phyloP scores from a whole-genome alignment of 75 land plant species.

The Selaginella moellendorffii region DNA sequence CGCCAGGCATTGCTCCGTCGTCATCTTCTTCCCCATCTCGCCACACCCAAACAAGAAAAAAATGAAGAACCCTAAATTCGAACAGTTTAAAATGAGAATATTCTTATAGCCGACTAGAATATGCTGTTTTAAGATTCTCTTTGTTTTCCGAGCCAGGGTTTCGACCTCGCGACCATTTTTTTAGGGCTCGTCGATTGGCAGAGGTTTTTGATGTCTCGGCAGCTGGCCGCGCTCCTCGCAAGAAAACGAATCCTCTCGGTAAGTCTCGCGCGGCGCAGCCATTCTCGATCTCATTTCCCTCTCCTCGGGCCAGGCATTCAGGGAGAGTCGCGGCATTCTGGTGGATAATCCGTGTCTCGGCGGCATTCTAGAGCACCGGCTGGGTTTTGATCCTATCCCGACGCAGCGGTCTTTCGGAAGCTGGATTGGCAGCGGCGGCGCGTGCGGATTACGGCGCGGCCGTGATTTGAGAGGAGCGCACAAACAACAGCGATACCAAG shows the following conservation, averaged over 20 bases:
- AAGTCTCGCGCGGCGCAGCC: no score
- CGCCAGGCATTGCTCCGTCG: background rate
- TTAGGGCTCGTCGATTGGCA: background rate
- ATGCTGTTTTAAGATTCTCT: background rate
- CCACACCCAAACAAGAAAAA: no score
- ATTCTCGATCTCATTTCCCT: no score
- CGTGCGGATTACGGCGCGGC: background rate
- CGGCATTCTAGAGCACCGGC: background rate
- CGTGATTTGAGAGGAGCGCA: background rate
- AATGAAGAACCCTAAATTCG: constrained; percentile 1
- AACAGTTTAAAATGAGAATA: background rate
- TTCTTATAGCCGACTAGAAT: background rate
- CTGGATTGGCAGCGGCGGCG: background rate
- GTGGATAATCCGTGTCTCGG: no score
- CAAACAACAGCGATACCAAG: background rate
- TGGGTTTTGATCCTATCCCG: background rate
- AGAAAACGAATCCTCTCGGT: background rate
- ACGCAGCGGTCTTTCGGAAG: background rate
- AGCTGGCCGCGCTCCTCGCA: background rate
- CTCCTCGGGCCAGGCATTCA: no score
- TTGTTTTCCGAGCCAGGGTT: no score
- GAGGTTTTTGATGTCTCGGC: background rate
- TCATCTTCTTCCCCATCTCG: background rate
- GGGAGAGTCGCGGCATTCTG: no score
- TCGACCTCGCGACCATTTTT: no score